Conservation (phyloP, 129 eudicot species). For the Tagetes erecta region DNA sequence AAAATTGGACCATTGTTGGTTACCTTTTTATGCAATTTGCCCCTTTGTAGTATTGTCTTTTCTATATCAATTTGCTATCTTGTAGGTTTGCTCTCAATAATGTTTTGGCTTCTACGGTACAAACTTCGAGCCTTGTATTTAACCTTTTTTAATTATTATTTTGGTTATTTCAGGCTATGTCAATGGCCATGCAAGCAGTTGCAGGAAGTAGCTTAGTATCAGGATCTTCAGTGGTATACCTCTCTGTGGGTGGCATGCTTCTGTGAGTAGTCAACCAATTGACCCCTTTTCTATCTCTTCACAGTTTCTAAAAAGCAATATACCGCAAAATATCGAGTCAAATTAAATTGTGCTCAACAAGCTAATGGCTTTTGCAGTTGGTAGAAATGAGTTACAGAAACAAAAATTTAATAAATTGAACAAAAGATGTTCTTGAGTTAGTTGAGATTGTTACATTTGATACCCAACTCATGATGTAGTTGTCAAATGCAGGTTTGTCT, state of each 20-base stretch:
- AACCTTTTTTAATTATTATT: not conserved
- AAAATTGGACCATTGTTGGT: not conserved
- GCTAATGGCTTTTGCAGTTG: not conserved
- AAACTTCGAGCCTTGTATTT: conserved; percentile 6
- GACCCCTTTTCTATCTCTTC: conserved; percentile 25
- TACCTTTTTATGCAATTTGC: not conserved
- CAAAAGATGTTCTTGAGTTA: conserved; percentile 11
- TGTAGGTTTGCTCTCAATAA: conserved; percentile 1
- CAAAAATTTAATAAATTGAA: not conserved
- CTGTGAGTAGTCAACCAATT: conserved; percentile 55
- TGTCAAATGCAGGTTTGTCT: conserved; percentile 57
- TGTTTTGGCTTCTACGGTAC: conserved; percentile 11
- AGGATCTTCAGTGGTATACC: conserved; percentile 53
- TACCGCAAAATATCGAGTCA: not conserved
- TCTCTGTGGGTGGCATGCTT: conserved; percentile 82
- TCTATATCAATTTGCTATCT: conserved; percentile 6
- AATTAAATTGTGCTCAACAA: not conserved
- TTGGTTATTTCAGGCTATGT: conserved; percentile 57
- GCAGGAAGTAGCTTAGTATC: conserved; percentile 54
- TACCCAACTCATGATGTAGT: not conserved
- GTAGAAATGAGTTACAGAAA: not conserved
- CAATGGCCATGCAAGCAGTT: conserved; percentile 68
- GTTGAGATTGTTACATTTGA: conserved; percentile 11
- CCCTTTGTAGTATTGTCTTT: not conserved
- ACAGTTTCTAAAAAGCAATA: not conserved